Evolutionary conservation across 192 early-diverging fungal species (phyloP).

Genomic region (Coemansia asiatica): DNA sequence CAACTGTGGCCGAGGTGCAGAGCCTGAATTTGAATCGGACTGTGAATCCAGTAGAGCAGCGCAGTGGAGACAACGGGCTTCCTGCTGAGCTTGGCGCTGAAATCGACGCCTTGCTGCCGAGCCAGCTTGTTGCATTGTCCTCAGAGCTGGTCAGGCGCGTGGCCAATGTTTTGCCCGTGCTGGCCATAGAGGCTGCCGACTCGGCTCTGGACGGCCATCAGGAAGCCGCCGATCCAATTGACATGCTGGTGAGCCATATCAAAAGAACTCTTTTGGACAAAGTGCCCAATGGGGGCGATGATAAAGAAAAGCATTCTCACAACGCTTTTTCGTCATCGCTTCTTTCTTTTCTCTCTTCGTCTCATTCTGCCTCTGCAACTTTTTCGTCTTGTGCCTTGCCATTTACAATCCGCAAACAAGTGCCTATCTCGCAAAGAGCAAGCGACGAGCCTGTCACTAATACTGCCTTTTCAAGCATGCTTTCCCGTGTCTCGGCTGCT

Average conservation of each 20-base stretch:
- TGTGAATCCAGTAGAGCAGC: too few species aligned
- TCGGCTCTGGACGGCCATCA: conserved; percentile 5
- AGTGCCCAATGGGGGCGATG: background rate
- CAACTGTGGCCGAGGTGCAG: conserved; percentile 34
- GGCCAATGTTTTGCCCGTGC: conserved; percentile 37
- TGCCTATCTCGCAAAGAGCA: conserved; percentile 11
- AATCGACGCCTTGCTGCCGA: conserved; percentile 30
- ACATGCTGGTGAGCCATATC: conserved; percentile 28
- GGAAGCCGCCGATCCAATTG: conserved; percentile 21
- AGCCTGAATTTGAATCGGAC: conserved; percentile 6
- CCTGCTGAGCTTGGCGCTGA: conserved; percentile 23
- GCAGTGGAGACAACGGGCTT: background rate
- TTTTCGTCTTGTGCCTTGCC: conserved; percentile 25
- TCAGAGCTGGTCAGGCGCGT: conserved; percentile 52
- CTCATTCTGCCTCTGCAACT: conserved; percentile 3
- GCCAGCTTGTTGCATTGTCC: conserved; percentile 51
- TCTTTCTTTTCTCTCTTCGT: conserved; percentile 11
- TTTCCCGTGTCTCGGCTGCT: conserved; percentile 51
- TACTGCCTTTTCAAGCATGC: conserved; percentile 22
- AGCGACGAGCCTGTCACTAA: conserved; percentile 12
- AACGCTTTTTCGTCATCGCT: conserved; percentile 5
- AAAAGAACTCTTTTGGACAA: conserved; percentile 17
- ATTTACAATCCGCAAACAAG: conserved; percentile 42
- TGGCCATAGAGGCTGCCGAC: conserved; percentile 35
- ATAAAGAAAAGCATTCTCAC: background rate